These are phyloP conservation scores for Kazachstania taianensis DNA, from an alignment of 805 yeast genomes.

Conservation along the genomic window DNA sequence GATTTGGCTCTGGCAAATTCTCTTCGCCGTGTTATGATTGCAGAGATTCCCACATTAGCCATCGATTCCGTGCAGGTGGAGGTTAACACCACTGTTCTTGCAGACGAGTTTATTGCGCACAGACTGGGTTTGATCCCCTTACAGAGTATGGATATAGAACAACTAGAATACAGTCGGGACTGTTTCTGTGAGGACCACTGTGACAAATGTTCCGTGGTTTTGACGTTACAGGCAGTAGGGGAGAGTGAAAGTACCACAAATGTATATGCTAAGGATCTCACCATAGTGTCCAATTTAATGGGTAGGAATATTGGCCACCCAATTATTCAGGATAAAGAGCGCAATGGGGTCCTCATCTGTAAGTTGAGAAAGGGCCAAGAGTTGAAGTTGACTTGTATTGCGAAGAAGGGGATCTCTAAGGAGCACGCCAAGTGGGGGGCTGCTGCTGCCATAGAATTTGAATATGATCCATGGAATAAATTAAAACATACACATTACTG, in stretches of 20 bases:
- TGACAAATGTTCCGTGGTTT: constrained; percentile 84
- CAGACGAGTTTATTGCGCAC: constrained; percentile 94
- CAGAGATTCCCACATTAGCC: constrained; percentile 95
- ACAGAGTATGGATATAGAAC: constrained; percentile 73
- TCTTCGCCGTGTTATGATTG: constrained; percentile 79
- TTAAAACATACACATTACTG: constrained; percentile 91
- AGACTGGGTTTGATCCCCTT: constrained; percentile 88
- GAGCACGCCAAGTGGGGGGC: constrained; percentile 99
- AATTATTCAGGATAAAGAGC: constrained; percentile 63
- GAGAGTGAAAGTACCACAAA: constrained; percentile 81
- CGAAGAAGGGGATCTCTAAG: constrained; percentile 93
- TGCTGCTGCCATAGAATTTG: constrained; percentile 89
- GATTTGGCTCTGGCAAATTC: constrained; percentile 90
- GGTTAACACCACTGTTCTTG: constrained; percentile 84
- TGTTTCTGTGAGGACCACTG: constrained; percentile 98
- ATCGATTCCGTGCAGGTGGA: constrained; percentile 93
- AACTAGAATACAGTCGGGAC: constrained; percentile 80
- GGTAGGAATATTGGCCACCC: constrained; percentile 63
- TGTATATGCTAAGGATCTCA: constrained; percentile 77
- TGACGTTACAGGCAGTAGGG: constrained; percentile 80
- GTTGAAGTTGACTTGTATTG: constrained; percentile 78
- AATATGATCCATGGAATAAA: constrained; percentile 98
- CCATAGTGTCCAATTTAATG: constrained; percentile 33
- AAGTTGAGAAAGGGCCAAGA: constrained; percentile 90
- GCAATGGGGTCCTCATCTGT: constrained; percentile 82